Evolutionary conservation across 192 early-diverging fungal species (phyloP).

Genomic region (Rhizophlyctis rosea): DNA sequence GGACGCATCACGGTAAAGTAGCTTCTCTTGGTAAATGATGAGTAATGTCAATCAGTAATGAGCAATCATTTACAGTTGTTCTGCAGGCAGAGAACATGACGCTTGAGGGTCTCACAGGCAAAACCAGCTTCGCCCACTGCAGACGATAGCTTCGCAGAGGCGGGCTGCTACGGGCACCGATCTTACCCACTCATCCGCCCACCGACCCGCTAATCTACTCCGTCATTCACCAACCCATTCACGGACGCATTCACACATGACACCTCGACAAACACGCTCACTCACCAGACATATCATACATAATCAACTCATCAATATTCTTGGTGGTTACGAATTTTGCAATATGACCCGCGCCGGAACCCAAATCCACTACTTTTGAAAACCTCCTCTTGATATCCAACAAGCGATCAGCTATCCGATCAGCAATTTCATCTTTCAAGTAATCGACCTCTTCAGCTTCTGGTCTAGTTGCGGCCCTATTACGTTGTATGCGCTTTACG

Average conservation of each 20-base stretch:
- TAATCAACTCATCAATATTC: conserved; percentile 77
- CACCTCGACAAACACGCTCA: too few relatives aligned
- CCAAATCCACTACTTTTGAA: conserved; percentile 82
- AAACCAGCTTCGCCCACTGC: too few relatives aligned
- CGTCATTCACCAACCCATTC: too few relatives aligned
- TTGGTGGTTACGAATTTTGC: conserved; percentile 77
- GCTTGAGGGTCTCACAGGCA: too few relatives aligned
- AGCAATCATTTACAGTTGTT: too few relatives aligned
- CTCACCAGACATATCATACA: conserved; percentile 79
- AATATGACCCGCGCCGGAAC: conserved; percentile 85
- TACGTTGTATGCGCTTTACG: conserved; percentile 73
- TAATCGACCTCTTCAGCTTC: conserved; percentile 79
- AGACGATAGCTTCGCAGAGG: too few relatives aligned
- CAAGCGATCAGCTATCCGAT: conserved; percentile 80
- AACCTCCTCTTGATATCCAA: conserved; percentile 90
- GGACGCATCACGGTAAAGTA: conserved; percentile 55
- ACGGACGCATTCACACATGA: too few relatives aligned
- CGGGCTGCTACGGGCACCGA: too few relatives aligned
- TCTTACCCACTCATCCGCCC: too few relatives aligned
- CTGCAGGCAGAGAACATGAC: too few relatives aligned
- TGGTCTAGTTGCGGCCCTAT: conserved; percentile 59
- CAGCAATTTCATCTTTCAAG: conserved; percentile 86
- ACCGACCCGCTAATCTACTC: too few relatives aligned
- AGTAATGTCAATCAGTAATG: too few relatives aligned
- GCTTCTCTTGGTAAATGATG: conserved; percentile 34